Evolutionary conservation across 331 rosid genomes (phyloP), one percentile per base, ranked within the genome.

Genomic region (Rosa hybrid): DNA sequence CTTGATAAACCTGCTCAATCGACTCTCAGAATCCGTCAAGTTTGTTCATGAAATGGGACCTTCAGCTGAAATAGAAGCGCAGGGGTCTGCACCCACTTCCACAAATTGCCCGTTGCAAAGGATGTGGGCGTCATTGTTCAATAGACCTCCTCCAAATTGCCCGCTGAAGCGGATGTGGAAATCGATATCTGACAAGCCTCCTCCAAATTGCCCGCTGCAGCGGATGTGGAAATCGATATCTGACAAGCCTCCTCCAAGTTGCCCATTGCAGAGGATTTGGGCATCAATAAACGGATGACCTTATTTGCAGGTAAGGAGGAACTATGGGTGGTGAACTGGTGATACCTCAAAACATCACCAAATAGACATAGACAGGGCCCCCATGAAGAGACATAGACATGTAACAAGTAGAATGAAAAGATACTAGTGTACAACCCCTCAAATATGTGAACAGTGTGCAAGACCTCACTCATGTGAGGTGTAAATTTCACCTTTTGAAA

Each of bases 11-110:
- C 90, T 93, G 78, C 99, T 96, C 46, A 91, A 88, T 83, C 92
- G 99, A 65, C 96, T 96, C 16, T 91, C 99, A 0, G 97, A 96
- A 82, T 96, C 99, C 0, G 81, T 96, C 74, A 87, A 83, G 80
- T 82, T 91, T 18, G 92, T 89, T 51, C 87, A 90, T n/a, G 91
- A 93, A 88, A 80, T 84, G 83, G 96, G 91, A 60, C 90, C 91
- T 9, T 68, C 93, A 7, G 85, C 84, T 23, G 97, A 92, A 78
- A 86, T 80, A 71, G 93, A 81, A 81, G 89, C 85, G 51, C 89
- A 81, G 82, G 41, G 69, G 77, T 76, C 86, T 78, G 77, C 75
- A 68, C 75, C 83, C 75, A 4, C 79, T 62, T 75, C 68, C 6
- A 49, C 86, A 77, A 72, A 62, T 76, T 85, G 85, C 72, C 86